Base-by-base conservation (phyloP, 2,329 filamentous ascomycete genomes). In the Neopestalotiopsis rosae region DNA sequence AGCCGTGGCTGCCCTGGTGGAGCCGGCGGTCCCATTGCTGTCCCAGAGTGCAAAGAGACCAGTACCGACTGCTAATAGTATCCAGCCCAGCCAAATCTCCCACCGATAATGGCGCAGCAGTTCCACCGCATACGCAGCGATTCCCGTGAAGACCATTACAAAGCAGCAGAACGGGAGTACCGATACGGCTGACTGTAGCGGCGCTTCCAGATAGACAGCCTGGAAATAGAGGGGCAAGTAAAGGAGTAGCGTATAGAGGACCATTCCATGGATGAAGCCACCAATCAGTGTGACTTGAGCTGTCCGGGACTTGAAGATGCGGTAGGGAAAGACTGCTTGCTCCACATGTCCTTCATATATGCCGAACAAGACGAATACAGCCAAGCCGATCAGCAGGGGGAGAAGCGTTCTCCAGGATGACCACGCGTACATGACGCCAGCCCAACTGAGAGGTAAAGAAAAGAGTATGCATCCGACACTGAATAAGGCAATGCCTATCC, bases 211-310 rank as follows among this genome's bases (percentile, higher is more conserved):
- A 28, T 71, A 65, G 1, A 81, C 76, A 6, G 80, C 75, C 67
- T 82, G 78, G 69, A 75, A 81, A 52, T 77, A 77, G 0, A 80
- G 64, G 0, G 80, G 80, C 1, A 81, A 30, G 67, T 80, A 81
- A n/a, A 72, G 72, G 9, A 79, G 58, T 9, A 79, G 67, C 1
- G 74, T 67, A 69, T 74, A 78, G 2, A 81, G 65, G 5, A 77
- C 56, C 66, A 76, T 68, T 3, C 80, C 80, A 58, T 81, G 76
- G 3, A 80, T 56, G 62, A 78, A 76, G 9, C 71, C 76, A 1
- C 73, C 73, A 3, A 73, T 62, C 0, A 80, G 63, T 0, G 76
- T 76, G 14, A 71, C 69, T 0, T 61, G 20, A 2, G 72, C 72
- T 0, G 79, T 79, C 4, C 67, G 65, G 7, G 71, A 74, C 12